phyloP scores from a whole-genome alignment of 1,284 basidiomycete species.

The Cerioporus squamosus region DNA sequence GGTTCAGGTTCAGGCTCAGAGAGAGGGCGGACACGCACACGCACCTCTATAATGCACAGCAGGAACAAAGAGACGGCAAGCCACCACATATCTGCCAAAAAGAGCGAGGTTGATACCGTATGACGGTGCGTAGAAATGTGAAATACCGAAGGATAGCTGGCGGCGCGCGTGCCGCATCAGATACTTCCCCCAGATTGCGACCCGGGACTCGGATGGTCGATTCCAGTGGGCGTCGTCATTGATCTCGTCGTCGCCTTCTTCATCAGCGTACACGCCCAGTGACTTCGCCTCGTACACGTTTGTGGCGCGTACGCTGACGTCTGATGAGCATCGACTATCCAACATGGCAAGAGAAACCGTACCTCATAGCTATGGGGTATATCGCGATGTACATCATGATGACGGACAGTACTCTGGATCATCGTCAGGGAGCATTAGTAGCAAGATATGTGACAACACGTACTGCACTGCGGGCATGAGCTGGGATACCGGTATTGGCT shows the following conservation, averaged over 20 bases:
- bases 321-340: not conserved
- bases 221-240: conserved; percentile 38
- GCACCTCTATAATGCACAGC: conserved; percentile 87
- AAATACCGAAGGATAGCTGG: conserved; percentile 85
- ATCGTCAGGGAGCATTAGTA: conserved; percentile 24
- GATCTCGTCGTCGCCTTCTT: conserved; percentile 51
- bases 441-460: conserved; percentile 31
- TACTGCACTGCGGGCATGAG: conserved; percentile 78
- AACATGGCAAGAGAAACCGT: not conserved
- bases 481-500: conserved; percentile 70
- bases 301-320: conserved; percentile 84
- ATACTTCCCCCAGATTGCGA: conserved; percentile 77
- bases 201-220: conserved; percentile 45
- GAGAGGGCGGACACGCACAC: conserved; percentile 14
- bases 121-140: not conserved
- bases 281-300: conserved; percentile 97
- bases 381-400: conserved; percentile 89
- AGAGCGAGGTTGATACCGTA: not conserved
- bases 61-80: conserved; percentile 77
- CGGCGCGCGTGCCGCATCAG: conserved; percentile 80
- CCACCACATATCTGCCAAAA: conserved; percentile 85
- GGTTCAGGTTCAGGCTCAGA: not conserved
- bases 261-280: conserved; percentile 72
- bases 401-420: conserved; percentile 75
- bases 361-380: conserved; percentile 79